Evolutionary conservation across 2,329 filamentous ascomycete species (phyloP), one percentile per base, ranked within the genome.

Genomic region (Aspergillus ruber): DNA sequence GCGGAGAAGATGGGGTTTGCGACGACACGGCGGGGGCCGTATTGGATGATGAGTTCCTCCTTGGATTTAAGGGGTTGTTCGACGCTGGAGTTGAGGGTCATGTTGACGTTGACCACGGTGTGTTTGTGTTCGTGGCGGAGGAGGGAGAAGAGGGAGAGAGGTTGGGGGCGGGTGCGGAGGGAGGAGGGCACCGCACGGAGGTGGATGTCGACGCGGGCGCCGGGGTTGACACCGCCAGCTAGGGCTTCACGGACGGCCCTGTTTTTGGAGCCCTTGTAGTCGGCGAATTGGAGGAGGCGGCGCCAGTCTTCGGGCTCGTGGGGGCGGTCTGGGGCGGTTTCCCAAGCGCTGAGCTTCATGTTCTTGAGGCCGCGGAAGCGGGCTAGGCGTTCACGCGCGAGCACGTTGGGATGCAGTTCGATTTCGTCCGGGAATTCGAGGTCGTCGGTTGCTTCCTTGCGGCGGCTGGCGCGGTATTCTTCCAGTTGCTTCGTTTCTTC

Each of bases 371-470:
- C 93, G 62, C 93, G 80, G 70, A 96, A 98, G 50, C 88, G 82
- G 7, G 86, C 82, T 46, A 98, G 74, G 40, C 93, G 80, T 70
- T 98, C 93, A 44, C 88, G 77, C 0, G 93, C 93, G 40, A 88
- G 77, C 3, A 94, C 88, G 45, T 91, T 81, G 0, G 94, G 93
- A 56, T 88, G 88, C 45, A 98, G 75, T 68, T 98, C 94, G 49
- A 98, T 93, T 68, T 98, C 93, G 56, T 98, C 93, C 0, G 93
- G 93, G 68, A 97, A 98, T 66, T 97, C 91, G 46, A 87, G 81
- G 67, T 98, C 93, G 12, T 97, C 90, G 43, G 90, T 81, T 3
- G 83, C 88, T 57, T 96, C 91, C 20, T 83, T 83, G 44, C 83
- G 82, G 61, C 90, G 88, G 54, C 83, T 83, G 44, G 81, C 78